Conservation (phyloP, 768 basidiomycete species). For the Boletus rubropictus region DNA sequence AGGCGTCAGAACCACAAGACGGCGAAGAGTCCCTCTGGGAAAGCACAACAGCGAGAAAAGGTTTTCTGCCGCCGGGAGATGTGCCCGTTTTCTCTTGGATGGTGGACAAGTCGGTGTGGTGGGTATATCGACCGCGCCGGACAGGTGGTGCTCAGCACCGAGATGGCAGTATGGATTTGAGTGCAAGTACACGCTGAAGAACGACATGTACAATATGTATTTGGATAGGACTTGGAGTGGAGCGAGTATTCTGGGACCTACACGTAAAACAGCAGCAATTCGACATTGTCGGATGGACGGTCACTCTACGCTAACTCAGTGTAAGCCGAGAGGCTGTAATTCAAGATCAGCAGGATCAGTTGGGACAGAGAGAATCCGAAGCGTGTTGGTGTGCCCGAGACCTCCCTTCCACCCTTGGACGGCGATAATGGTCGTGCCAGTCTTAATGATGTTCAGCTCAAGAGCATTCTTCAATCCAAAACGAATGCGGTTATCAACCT, state of each 20-base stretch:
- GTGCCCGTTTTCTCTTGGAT: too few species aligned
- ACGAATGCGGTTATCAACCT: conserved; percentile 88
- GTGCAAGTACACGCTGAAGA: not conserved
- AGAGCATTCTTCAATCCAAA: conserved; percentile 84
- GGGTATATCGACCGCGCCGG: too few species aligned
- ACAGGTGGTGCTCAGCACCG: not conserved
- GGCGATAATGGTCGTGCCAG: conserved; percentile 85
- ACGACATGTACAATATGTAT: not conserved
- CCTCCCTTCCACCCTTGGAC: conserved; percentile 99
- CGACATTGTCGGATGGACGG: too few species aligned
- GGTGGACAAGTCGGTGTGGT: too few species aligned
- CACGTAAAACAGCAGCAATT: conserved; percentile 5
- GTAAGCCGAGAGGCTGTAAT: conserved; percentile 51
- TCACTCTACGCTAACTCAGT: conserved; percentile 11
- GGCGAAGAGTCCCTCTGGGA: too few species aligned
- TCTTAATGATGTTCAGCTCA: conserved; percentile 77
- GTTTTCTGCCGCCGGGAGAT: conserved; percentile 36
- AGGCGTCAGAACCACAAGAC: conserved; percentile 38
- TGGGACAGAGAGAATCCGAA: conserved; percentile 79
- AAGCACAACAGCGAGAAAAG: conserved; percentile 46
- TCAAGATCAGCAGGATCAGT: conserved; percentile 76
- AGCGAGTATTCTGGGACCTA: not conserved
- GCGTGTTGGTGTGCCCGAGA: conserved; percentile 90
- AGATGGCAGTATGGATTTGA: not conserved
- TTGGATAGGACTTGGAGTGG: not conserved